These are phyloP conservation scores for Rhodotorula kratochvilovae DNA, from an alignment of 768 basidiomycete species.

Conservation along the genomic window DNA sequence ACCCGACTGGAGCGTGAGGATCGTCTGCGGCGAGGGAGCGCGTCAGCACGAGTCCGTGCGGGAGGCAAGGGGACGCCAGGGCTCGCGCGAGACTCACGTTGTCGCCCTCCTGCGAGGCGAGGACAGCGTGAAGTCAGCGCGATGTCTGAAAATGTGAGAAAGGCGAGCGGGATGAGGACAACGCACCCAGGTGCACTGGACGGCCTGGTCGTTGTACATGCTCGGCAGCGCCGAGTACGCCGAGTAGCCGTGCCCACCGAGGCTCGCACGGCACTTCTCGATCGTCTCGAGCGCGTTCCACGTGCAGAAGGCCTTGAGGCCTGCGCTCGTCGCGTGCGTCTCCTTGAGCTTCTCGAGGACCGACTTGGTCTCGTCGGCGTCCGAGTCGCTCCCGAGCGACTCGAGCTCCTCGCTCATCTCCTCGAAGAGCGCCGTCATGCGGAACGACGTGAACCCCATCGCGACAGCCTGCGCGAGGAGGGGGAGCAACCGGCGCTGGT, in stretches of 20 bases:
- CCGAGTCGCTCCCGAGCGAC: conserved; percentile 37
- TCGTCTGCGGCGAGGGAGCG: conserved; percentile 4
- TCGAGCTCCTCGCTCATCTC: conserved; percentile 39
- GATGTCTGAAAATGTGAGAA: neutral
- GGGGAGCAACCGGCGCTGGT: conserved; percentile 46
- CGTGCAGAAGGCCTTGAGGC: conserved; percentile 52
- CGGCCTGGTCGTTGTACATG: conserved; percentile 50
- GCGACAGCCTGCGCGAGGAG: conserved; percentile 46
- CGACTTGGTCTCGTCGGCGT: conserved; percentile 47
- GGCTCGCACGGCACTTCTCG: conserved; percentile 50
- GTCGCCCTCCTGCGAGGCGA: conserved; percentile 46
- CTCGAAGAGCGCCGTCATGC: conserved; percentile 42
- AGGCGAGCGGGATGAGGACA: neutral
- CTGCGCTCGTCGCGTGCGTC: conserved; percentile 52
- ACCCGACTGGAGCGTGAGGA: conserved; percentile 42
- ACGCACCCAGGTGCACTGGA: conserved; percentile 49
- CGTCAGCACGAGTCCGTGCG: neutral
- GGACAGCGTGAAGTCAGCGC: too few species aligned
- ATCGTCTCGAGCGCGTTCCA: conserved; percentile 52
- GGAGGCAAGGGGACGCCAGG: too few species aligned
- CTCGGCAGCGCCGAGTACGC: conserved; percentile 46
- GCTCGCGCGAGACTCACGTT: conserved; percentile 41
- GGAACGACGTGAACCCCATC: conserved; percentile 44
- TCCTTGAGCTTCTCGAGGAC: conserved; percentile 52
- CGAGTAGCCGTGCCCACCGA: conserved; percentile 52